These are phyloP conservation scores for Pyrenophora graminea DNA, from an alignment of 2,329 filamentous ascomycete genomes.

Conservation along the genomic window DNA sequence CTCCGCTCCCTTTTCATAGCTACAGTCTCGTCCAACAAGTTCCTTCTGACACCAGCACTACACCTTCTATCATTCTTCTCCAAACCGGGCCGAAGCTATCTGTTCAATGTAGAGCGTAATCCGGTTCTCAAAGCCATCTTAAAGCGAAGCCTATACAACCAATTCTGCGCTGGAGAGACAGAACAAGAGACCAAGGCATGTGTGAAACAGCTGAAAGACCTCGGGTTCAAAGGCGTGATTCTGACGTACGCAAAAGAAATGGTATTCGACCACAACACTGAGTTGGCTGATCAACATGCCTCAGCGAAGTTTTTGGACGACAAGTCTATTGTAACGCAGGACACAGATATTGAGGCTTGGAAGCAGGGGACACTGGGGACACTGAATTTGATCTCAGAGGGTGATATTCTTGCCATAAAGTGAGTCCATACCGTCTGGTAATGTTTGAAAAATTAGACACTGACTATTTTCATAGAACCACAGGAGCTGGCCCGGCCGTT, in stretches of 20 bases:
- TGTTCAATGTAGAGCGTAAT: slow-evolving; percentile 71
- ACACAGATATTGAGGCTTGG: slow-evolving; percentile 46
- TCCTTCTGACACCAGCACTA: slow-evolving; percentile 47
- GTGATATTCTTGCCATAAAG: slow-evolving; percentile 43
- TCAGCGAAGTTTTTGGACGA: slow-evolving; percentile 14
- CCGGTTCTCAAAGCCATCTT: slow-evolving; percentile 71
- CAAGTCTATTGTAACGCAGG: slow-evolving; percentile 8
- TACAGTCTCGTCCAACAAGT: slow-evolving; percentile 53
- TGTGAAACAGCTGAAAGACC: slow-evolving; percentile 69
- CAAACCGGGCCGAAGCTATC: slow-evolving; percentile 40
- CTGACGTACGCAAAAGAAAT: slow-evolving; percentile 79
- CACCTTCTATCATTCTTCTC: slow-evolving; percentile 47
- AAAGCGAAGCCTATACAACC: slow-evolving; percentile 82
- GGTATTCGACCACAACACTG: slow-evolving; percentile 48
- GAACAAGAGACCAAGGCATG: slow-evolving; percentile 64
- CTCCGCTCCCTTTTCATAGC: slow-evolving; percentile 46
- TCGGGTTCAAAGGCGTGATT: slow-evolving; percentile 81
- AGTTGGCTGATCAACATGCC: slow-evolving; percentile 19
- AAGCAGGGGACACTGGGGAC: slow-evolving; percentile 34
- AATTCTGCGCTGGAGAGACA: slow-evolving; percentile 86
- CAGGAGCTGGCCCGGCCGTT: slow-evolving; percentile 50
- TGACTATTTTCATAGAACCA: slow-evolving; percentile 42
- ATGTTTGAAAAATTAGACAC: neutral
- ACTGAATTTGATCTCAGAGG: slow-evolving; percentile 34
- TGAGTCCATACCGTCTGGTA: slow-evolving; percentile 4